Base-by-base conservation (phyloP, 805 yeast genomes). In the Lipomyces sp. region DNA sequence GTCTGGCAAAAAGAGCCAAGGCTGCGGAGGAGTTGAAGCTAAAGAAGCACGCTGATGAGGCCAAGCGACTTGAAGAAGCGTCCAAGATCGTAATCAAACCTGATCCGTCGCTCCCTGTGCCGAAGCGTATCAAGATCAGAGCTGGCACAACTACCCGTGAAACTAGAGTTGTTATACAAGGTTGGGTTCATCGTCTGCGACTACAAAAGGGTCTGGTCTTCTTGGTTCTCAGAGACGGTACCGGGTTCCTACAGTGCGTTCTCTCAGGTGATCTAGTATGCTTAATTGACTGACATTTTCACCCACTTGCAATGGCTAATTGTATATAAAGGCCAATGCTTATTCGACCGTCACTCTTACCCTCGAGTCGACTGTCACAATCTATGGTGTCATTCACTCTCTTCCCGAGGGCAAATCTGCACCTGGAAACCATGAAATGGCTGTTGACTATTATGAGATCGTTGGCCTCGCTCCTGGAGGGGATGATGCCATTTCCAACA, bases 111-210 rank as follows among this genome's bases (percentile, higher is more conserved):
- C 84, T 91, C 73, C 92, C 97, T 63, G 76, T 74, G 45, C 94
- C 98, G 56, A 76, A 79, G 64, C 85, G 81, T 75, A 83, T 87
- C 77, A 93, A 91, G 80, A 85, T 95, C 74, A 78, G 81, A 68
- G 73, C 83, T 8, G 78, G 88, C 60, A 83, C 83, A 65, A 83
- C 80, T 4, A 74, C 79, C 74, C 83, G 92, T 53, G 95, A 87
- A 65, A 73, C 81, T 69, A 87, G 99, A 78, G 92, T 92, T 62
- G 77, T 83, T 64, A 88, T 94, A 55, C 87, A 87, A 71, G 99
- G 99, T 69, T 95, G 99, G 99, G 84, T 95, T 69, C 99, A 95
- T 79, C 89, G 99, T 78, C 83, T 96, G 74, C 88, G 99, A 79
- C 73, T 86, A 55, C 98, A 95, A 80, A 95, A 96, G 82, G 97